These are phyloP conservation scores for Kwoniella dejecticola DNA, from an alignment of 768 basidiomycete genomes.

Conservation along the genomic window DNA sequence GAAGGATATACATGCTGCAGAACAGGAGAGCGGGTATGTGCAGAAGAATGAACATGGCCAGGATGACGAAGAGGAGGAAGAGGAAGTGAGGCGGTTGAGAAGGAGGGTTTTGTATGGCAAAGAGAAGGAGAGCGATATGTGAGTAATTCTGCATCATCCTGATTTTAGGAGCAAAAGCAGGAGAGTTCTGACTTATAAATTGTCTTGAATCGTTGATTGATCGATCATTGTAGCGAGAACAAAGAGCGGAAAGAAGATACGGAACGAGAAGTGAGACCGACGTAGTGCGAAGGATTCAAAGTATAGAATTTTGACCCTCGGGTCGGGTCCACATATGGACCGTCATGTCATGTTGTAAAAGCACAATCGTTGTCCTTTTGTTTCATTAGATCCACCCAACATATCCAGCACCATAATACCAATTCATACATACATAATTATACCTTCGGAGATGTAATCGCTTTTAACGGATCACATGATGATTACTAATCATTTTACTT, in stretches of 20 bases:
- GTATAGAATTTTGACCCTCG: not conserved
- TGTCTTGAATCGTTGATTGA: too few relatives aligned
- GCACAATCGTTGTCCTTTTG: too few relatives aligned
- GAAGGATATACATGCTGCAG: conserved; percentile 16
- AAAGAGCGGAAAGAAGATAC: conserved; percentile 19
- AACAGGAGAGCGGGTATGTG: conserved; percentile 15
- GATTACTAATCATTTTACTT: too few relatives aligned
- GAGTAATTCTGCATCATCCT: not conserved
- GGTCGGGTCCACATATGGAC: too few relatives aligned
- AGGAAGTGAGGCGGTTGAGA: conserved; percentile 4
- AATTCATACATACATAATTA: too few relatives aligned
- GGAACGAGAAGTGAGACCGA: conserved; percentile 2
- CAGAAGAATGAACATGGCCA: not conserved
- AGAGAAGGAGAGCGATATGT: conserved; percentile 16
- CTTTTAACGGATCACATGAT: too few relatives aligned
- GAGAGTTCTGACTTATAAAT: too few relatives aligned
- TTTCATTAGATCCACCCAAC: too few relatives aligned
- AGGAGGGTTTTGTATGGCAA: conserved; percentile 8
- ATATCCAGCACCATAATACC: too few relatives aligned
- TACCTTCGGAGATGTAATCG: too few relatives aligned
- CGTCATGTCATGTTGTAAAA: too few relatives aligned
- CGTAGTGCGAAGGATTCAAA: not conserved
- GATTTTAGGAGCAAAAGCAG: too few relatives aligned
- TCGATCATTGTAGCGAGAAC: conserved; percentile 12
- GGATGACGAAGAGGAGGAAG: conserved; percentile 14